Conservation (phyloP, 2,329 filamentous ascomycete genomes). For the Sarocladiaceae sp. region DNA sequence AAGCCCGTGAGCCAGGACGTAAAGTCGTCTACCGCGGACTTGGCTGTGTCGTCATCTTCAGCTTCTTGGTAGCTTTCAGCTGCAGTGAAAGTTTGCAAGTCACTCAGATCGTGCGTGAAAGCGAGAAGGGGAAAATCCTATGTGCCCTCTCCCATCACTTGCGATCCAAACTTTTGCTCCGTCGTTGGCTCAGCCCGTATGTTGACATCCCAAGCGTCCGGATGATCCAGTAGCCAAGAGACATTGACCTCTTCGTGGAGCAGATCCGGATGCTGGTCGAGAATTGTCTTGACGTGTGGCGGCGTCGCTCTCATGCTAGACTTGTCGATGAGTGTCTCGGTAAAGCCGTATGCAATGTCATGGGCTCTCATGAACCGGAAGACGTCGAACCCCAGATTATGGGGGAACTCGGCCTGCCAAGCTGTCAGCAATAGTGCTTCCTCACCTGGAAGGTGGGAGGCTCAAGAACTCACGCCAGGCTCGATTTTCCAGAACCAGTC, state of each 20-base stretch:
- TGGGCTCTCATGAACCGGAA: slow-evolving; percentile 83
- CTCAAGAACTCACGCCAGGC: slow-evolving; percentile 47
- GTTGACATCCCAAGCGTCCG: neutral
- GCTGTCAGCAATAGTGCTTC: slow-evolving; percentile 17
- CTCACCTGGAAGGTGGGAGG: no score
- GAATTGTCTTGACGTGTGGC: slow-evolving; percentile 40
- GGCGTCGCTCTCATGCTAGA: slow-evolving; percentile 39
- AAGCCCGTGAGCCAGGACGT: slow-evolving; percentile 30
- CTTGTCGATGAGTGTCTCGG: slow-evolving; percentile 43
- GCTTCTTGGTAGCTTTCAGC: slow-evolving; percentile 14
- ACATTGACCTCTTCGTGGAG: slow-evolving; percentile 34
- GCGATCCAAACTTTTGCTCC: slow-evolving; percentile 11
- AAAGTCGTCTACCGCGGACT: slow-evolving; percentile 23
- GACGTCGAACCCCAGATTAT: slow-evolving; percentile 73
- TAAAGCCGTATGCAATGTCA: slow-evolving; percentile 73
- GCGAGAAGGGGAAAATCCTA: neutral
- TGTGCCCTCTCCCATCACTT: slow-evolving; percentile 17
- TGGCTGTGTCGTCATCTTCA: slow-evolving; percentile 14
- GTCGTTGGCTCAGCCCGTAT: neutral
- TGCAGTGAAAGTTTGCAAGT: neutral
- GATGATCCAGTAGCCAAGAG: slow-evolving; percentile 24
- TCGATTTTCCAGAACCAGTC: slow-evolving; percentile 60
- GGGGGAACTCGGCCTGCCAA: slow-evolving; percentile 49
- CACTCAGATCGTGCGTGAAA: neutral
- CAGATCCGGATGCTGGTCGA: slow-evolving; percentile 37